Percentiles rank a stretch among this genome's conserved stretches.
These are phyloP conservation scores for Alnus glutinosa DNA, from an alignment of 306 rosid genomes.

Conservation along the genomic window DNA sequence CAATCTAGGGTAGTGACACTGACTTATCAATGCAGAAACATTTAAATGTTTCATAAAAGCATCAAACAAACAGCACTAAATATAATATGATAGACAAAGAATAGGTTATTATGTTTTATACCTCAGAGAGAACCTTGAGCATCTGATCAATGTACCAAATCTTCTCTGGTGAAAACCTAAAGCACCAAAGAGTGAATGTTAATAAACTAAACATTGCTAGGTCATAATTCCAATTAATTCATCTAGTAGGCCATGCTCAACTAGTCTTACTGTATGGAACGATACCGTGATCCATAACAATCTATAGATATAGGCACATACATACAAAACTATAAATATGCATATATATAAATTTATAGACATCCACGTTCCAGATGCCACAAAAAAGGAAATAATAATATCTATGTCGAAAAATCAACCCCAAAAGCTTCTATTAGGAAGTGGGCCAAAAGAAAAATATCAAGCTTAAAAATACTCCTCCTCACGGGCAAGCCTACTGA, in stretches of 20 bases:
- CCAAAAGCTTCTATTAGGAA: not conserved
- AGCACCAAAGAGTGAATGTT: conserved; percentile 38
- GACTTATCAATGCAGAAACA: not conserved
- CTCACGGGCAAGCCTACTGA: not conserved
- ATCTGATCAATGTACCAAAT: conserved; percentile 98
- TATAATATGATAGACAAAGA: not conserved
- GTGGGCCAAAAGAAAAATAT: not conserved
- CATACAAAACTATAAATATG: not conserved
- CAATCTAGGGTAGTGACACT: not conserved
- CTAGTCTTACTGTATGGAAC: conserved; percentile 7
- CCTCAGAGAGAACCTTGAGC: conserved; percentile 99
- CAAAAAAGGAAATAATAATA: not conserved
- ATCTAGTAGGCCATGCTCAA: conserved; percentile 9
- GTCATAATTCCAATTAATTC: conserved; percentile 22
- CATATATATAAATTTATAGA: not conserved
- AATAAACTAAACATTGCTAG: conserved; percentile 27
- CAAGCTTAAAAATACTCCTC: not conserved
- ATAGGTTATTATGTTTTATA: conserved; percentile 49
- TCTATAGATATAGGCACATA: not conserved
- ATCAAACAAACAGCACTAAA: not conserved
- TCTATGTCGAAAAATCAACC: conserved; percentile 2
- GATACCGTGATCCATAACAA: not conserved
- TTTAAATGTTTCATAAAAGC: not conserved
- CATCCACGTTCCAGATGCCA: not conserved
- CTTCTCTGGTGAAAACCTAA: conserved; percentile 94